phyloP scores from a whole-genome alignment of 2,329 filamentous ascomycete species.

The Triangularia setosa region DNA sequence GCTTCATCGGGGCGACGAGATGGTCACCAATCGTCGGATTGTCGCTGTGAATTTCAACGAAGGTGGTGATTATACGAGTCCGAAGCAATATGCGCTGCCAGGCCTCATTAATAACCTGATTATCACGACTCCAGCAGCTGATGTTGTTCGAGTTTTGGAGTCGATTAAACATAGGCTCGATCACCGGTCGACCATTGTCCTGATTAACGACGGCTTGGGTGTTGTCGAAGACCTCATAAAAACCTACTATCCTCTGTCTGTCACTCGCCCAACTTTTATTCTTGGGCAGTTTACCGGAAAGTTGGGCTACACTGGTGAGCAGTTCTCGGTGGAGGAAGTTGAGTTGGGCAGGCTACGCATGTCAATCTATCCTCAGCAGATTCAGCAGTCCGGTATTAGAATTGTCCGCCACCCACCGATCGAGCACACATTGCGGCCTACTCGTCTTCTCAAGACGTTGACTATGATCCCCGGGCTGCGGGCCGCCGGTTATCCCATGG shows the following conservation, averaged over 20 bases:
- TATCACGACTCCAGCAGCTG: constrained; percentile 30
- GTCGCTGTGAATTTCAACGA: constrained; percentile 23
- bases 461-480: constrained; percentile 59
- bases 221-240: constrained; percentile 73
- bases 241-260: constrained; percentile 63
- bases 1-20: constrained; percentile 19
- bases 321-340: constrained; percentile 39
- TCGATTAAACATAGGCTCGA: constrained; percentile 31
- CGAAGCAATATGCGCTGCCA: not conserved
- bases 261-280: constrained; percentile 69
- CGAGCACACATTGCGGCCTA: constrained; percentile 28
- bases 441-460: constrained; percentile 62
- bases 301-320: constrained; percentile 39
- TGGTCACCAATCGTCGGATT: constrained; percentile 18
- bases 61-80: not conserved
- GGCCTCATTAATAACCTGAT: constrained; percentile 29
- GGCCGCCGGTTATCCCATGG: constrained; percentile 54
- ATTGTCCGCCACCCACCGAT: constrained; percentile 23
- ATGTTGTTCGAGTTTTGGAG: constrained; percentile 26
- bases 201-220: constrained; percentile 58
- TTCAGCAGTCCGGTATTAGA: not conserved
- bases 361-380: constrained; percentile 26
- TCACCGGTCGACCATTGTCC: constrained; percentile 32
- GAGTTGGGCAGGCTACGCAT: constrained; percentile 34
- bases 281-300: constrained; percentile 58